Evolutionary conservation across 441 rosid species (phyloP).

Genomic region (Jatropha multifida): DNA sequence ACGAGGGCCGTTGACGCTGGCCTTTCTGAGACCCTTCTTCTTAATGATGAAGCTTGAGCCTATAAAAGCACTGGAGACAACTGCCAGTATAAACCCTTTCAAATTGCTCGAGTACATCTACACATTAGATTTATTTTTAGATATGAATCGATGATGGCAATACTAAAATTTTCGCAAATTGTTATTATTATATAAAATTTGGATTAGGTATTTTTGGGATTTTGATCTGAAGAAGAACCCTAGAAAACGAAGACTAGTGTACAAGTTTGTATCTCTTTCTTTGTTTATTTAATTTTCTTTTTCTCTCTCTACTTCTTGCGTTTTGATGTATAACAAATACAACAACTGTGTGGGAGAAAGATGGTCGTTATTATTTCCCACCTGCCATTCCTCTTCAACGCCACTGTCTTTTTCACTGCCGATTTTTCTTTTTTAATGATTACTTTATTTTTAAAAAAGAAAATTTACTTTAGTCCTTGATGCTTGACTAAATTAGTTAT

Average conservation of each 20-base stretch:
- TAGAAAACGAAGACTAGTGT: background rate
- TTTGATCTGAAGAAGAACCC: slow-evolving; percentile 5
- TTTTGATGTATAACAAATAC: background rate
- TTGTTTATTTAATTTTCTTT: background rate
- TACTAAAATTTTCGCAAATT: background rate
- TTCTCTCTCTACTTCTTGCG: background rate
- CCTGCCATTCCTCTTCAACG: background rate
- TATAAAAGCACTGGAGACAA: slow-evolving; percentile 61
- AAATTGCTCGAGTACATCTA: slow-evolving; percentile 40
- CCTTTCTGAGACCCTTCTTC: slow-evolving; percentile 58
- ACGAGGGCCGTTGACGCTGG: slow-evolving; percentile 49
- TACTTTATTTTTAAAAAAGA: too few species aligned
- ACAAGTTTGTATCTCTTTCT: background rate
- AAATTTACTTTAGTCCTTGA: too few species aligned
- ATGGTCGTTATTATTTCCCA: background rate
- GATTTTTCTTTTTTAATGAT: too few species aligned
- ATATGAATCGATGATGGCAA: background rate
- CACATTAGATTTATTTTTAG: background rate
- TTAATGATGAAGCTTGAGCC: slow-evolving; percentile 74
- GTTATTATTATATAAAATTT: background rate
- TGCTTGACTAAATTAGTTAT: too few species aligned
- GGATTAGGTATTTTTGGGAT: background rate
- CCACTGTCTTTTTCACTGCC: too few species aligned
- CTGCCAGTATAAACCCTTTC: slow-evolving; percentile 54
- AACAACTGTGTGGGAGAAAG: background rate